These are phyloP conservation scores for Rubus parviflorus DNA, from an alignment of 306 rosid genomes.

Conservation along the genomic window DNA sequence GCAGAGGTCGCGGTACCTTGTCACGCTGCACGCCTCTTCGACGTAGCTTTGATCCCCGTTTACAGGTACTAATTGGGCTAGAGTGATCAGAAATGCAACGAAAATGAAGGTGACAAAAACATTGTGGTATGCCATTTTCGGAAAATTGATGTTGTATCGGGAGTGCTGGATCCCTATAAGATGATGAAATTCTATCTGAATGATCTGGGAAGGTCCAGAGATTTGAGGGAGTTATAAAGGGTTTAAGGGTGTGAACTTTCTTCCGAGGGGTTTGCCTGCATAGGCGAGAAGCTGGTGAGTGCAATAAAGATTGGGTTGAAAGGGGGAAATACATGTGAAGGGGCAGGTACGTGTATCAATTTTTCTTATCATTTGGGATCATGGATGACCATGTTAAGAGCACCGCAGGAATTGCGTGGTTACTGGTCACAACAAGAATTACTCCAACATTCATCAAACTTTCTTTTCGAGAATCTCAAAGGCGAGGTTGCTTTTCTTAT, in stretches of 20 bases:
- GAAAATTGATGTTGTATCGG: not conserved
- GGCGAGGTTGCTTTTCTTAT: not conserved
- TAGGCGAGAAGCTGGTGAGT: slow-evolving; percentile 39
- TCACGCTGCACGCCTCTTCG: slow-evolving; percentile 64
- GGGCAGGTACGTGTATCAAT: slow-evolving; percentile 25
- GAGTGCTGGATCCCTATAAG: slow-evolving; percentile 2
- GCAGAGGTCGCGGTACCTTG: slow-evolving; percentile 48
- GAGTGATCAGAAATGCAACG: slow-evolving; percentile 17
- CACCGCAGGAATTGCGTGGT: not conserved
- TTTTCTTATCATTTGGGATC: slow-evolving; percentile 7
- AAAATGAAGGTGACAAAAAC: slow-evolving; percentile 22
- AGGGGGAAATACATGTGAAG: slow-evolving; percentile 28
- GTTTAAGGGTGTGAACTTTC: slow-evolving; percentile 12
- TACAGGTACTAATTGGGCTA: slow-evolving; percentile 28
- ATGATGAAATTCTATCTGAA: not conserved
- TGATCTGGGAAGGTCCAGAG: slow-evolving; percentile 6
- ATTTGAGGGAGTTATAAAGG: not conserved
- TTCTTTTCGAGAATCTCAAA: not conserved
- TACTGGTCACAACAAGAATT: not conserved
- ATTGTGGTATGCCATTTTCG: not conserved
- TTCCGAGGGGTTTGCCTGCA: not conserved
- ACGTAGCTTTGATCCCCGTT: slow-evolving; percentile 30
- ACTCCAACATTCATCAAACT: not conserved
- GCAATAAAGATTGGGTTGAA: slow-evolving; percentile 26
- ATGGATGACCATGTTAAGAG: not conserved